Conservation (phyloP, 441 rosid genomes). For the Aquilaria agallochum region DNA sequence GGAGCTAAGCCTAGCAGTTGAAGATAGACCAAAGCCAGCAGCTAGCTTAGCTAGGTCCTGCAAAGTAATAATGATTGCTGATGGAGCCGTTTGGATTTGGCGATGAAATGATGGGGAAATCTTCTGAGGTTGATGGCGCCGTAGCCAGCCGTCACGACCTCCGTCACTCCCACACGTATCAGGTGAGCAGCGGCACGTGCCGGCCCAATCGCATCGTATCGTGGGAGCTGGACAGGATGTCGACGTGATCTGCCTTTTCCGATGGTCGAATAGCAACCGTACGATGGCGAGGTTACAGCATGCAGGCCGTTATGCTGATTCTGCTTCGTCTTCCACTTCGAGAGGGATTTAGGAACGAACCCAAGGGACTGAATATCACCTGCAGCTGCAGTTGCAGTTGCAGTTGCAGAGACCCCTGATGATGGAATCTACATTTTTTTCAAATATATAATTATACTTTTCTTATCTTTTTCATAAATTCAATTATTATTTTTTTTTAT, state of each 20-base stretch:
- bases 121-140: conserved; percentile 19
- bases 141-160: conserved; percentile 10
- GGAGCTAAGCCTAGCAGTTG: no score
- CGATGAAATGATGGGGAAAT: conserved; percentile 20
- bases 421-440: no score
- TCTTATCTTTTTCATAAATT: no score
- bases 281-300: background rate
- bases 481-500: no score
- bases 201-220: conserved; percentile 7
- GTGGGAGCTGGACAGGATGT: no score
- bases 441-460: no score
- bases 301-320: conserved; percentile 16
- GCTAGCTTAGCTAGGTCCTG: background rate
- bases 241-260: no score
- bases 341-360: no score
- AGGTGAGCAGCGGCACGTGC: conserved; percentile 4
- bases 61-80: conserved; percentile 34
- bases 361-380: no score
- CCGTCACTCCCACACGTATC: conserved; percentile 11
- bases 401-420: no score
- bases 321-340: background rate
- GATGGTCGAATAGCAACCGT: conserved; percentile 6
- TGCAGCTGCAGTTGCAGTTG: no score
- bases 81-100: conserved; percentile 33
- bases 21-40: background rate